These are phyloP conservation scores for Tetrahymena thermophila DNA, from an alignment of 73 alveolate genomes.

Conservation along the genomic window DNA sequence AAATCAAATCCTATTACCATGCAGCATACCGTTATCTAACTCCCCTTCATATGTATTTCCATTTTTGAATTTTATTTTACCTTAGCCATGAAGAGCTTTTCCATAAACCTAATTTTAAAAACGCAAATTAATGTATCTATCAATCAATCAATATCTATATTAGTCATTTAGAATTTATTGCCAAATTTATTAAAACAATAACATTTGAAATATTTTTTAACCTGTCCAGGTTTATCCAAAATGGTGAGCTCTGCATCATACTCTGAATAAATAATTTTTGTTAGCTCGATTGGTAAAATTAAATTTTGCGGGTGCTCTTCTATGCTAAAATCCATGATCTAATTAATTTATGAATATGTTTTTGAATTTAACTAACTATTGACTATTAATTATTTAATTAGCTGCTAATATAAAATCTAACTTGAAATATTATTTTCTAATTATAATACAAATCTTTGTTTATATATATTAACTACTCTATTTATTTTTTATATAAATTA, in stretches of 20 bases:
- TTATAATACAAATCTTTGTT: not conserved
- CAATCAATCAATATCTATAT: not conserved
- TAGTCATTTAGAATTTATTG: too few relatives aligned
- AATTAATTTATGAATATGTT: not conserved
- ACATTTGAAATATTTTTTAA: not conserved
- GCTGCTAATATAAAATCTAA: not conserved
- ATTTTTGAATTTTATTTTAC: constrained; percentile 40
- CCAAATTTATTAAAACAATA: too few relatives aligned
- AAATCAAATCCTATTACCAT: constrained; percentile 14
- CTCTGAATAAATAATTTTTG: constrained; percentile 28
- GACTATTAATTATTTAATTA: not conserved
- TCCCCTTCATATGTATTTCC: constrained; percentile 39
- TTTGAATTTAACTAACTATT: not conserved
- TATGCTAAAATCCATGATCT: constrained; percentile 10
- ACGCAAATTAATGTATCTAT: too few relatives aligned
- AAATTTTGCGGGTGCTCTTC: constrained; percentile 38
- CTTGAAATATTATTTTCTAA: not conserved
- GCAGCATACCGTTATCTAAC: constrained; percentile 42
- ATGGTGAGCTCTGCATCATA: constrained; percentile 46
- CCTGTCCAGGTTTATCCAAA: constrained; percentile 29
- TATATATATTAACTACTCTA: not conserved
- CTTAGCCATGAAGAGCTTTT: constrained; percentile 45
- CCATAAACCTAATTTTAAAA: constrained; percentile 30
- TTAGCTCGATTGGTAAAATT: constrained; percentile 29
- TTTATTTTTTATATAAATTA: not conserved